These are phyloP conservation scores for Fulvia fulva DNA, from an alignment of 2,329 filamentous ascomycete species.

Conservation along the genomic window DNA sequence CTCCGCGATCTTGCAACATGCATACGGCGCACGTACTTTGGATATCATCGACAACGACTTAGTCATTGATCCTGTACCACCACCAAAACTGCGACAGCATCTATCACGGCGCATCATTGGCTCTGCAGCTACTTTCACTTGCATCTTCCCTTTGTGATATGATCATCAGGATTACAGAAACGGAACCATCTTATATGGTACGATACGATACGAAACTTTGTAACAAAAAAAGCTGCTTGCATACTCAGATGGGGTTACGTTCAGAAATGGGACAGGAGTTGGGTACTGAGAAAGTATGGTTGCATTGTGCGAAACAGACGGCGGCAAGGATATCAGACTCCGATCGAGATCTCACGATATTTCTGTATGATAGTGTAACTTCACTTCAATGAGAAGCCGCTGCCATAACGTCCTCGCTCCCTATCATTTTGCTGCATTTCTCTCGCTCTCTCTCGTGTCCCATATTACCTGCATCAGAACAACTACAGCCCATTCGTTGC, in stretches of 20 bases:
- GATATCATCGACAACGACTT: conserved; percentile 6
- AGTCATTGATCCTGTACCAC: conserved; percentile 11
- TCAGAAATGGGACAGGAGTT: background rate
- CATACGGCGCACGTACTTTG: conserved; percentile 6
- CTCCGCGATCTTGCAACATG: conserved; percentile 5
- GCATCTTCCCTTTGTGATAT: conserved; percentile 1
- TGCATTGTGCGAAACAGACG: conserved; percentile 4
- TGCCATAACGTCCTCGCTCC: background rate
- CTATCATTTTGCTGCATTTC: background rate
- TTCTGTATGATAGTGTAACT: conserved; percentile 5
- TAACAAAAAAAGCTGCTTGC: conserved; percentile 12
- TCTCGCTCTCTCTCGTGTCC: background rate
- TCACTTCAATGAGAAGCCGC: background rate
- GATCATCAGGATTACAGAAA: conserved; percentile 3
- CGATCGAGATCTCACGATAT: background rate
- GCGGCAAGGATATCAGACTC: background rate
- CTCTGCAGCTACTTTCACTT: conserved; percentile 6
- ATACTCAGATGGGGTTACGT: conserved; percentile 4
- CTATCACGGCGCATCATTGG: conserved; percentile 7
- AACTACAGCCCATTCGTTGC: too few species aligned
- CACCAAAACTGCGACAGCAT: conserved; percentile 9
- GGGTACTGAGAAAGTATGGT: background rate
- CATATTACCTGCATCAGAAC: background rate
- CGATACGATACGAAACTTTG: conserved; percentile 8
- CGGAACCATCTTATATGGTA: conserved; percentile 3